Percentiles rank a stretch among this genome's conserved stretches.
These are phyloP conservation scores for Pseudogymnoascus sp. DNA, from an alignment of 2,329 filamentous ascomycete species.

Conservation along the genomic window DNA sequence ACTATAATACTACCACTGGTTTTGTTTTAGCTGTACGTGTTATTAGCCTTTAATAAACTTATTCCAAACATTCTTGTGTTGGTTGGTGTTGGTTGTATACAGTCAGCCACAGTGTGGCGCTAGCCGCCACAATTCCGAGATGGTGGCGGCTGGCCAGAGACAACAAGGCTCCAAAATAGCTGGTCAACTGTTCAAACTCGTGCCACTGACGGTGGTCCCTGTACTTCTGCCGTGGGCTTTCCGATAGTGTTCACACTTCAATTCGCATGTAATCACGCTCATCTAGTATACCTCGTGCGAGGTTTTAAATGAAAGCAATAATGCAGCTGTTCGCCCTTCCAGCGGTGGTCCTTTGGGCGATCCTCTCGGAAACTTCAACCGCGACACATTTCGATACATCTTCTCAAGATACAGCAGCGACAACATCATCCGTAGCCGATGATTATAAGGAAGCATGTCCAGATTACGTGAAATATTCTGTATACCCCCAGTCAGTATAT, in stretches of 20 bases:
- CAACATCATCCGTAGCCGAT: not conserved
- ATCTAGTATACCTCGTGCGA: not conserved
- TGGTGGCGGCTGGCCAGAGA: not conserved
- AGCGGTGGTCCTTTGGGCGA: not conserved
- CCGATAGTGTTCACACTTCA: not conserved
- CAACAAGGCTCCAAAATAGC: constrained; percentile 3
- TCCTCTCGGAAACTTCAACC: not conserved
- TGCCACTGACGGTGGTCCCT: not conserved
- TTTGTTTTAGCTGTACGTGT: not conserved
- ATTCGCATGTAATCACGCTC: not conserved
- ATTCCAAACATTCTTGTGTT: not conserved
- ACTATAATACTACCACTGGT: not conserved
- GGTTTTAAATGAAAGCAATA: not conserved
- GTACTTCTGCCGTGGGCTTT: not conserved
- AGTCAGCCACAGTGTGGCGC: not conserved
- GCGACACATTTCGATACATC: not conserved
- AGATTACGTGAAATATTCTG: constrained; percentile 29
- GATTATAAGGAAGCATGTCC: constrained; percentile 24
- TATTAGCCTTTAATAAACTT: not conserved
- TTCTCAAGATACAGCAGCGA: not conserved
- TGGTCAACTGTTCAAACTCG: not conserved
- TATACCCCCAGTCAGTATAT: constrained; percentile 9
- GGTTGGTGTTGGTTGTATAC: not conserved
- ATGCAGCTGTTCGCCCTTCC: constrained; percentile 2
- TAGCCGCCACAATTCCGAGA: not conserved